These are phyloP conservation scores for Venturiaceae sp. DNA, from an alignment of 2,329 filamentous ascomycete species.

Conservation along the genomic window DNA sequence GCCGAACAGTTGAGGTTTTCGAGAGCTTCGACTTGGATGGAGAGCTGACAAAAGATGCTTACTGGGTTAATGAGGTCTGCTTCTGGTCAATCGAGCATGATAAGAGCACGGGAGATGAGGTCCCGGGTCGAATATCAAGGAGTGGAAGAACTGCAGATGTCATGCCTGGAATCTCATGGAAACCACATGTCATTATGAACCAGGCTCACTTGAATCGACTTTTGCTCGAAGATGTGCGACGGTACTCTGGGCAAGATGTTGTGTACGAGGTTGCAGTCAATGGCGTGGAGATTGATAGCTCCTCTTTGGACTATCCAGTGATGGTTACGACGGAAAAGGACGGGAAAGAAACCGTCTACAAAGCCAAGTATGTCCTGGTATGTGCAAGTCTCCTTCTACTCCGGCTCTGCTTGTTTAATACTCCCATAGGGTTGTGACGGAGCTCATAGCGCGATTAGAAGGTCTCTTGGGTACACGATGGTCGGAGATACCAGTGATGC, in stretches of 20 bases:
- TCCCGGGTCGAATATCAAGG: slow-evolving; percentile 32
- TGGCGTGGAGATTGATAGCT: slow-evolving; percentile 38
- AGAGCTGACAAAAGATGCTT: slow-evolving; percentile 52
- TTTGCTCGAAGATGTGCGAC: slow-evolving; percentile 43
- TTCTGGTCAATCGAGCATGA: slow-evolving; percentile 28
- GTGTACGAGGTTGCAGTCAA: slow-evolving; percentile 47
- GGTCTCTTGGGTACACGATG: slow-evolving; percentile 46
- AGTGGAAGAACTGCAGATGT: slow-evolving; percentile 44
- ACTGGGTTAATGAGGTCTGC: slow-evolving; percentile 56
- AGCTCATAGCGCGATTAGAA: slow-evolving; percentile 55
- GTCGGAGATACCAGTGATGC: slow-evolving; percentile 46
- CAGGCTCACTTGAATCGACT: slow-evolving; percentile 60
- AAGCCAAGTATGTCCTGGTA: slow-evolving; percentile 28
- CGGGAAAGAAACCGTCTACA: slow-evolving; percentile 19
- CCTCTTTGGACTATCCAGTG: slow-evolving; percentile 18
- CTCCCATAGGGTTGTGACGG: slow-evolving; percentile 48
- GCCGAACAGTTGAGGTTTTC: slow-evolving; percentile 62
- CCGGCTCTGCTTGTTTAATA: not conserved
- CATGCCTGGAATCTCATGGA: slow-evolving; percentile 49
- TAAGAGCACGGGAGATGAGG: slow-evolving; percentile 5
- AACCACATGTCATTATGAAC: slow-evolving; percentile 59
- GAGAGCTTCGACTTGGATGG: slow-evolving; percentile 60
- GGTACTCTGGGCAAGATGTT: slow-evolving; percentile 33
- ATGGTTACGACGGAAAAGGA: slow-evolving; percentile 23
- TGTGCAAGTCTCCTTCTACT: slow-evolving; percentile 2